Percentiles rank a stretch among this genome's conserved stretches.
phyloP scores from a whole-genome alignment of 345 rosid species.

The Balakata baccata region DNA sequence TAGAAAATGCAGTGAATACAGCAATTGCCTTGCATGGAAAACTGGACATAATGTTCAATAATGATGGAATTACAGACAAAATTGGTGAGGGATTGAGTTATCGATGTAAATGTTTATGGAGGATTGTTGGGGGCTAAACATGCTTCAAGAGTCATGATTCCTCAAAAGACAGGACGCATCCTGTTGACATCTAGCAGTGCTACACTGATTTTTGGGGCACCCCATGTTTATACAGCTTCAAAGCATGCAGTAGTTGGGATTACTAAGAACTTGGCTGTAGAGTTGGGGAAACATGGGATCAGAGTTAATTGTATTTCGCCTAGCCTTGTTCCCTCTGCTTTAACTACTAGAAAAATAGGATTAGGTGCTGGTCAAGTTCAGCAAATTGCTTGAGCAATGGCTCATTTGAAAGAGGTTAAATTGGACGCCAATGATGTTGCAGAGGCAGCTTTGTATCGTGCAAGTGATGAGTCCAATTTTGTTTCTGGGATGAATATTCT shows the following conservation, averaged over 20 bases:
- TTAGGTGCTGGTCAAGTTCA: not conserved
- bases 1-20: not conserved
- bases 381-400: not conserved
- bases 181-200: conserved; percentile 8
- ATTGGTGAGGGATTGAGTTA: not conserved
- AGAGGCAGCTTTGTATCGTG: conserved; percentile 11
- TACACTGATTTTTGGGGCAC: not conserved
- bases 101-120: conserved; percentile 5
- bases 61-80: not conserved
- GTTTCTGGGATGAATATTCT: conserved; percentile 6
- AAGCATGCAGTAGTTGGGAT: conserved; percentile 14
- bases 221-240: conserved; percentile 12
- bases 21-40: conserved; percentile 8
- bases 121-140: conserved; percentile 21
- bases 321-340: not conserved
- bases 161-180: conserved; percentile 11
- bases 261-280: conserved; percentile 8
- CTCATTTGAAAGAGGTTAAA: conserved; percentile 6
- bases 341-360: not conserved
- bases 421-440: conserved; percentile 3
- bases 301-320: conserved; percentile 16
- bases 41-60: conserved; percentile 18
- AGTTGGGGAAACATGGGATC: conserved; percentile 11
- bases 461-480: conserved; percentile 8
- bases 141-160: conserved; percentile 21